Evolutionary conservation across 2,329 filamentous ascomycete species (phyloP), one percentile per base, ranked within the genome.

Genomic region (Aspergillus latus): DNA sequence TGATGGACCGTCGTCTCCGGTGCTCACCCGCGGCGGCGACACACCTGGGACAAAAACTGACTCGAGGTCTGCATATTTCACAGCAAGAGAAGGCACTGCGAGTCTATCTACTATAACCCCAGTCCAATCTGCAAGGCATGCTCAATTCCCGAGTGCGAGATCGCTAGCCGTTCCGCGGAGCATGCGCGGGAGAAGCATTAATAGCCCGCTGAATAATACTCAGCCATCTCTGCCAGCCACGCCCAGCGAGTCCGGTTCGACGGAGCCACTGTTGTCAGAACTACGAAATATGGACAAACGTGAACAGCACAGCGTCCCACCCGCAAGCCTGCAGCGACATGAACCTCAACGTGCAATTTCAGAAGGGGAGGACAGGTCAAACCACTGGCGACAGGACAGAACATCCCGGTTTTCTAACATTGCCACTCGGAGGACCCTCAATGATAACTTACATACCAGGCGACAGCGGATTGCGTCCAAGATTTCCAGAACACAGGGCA

Each of bases 351-450:
- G 64, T 54, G 62, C 64, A 36, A 59, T 64, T 48, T 46, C 50
- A 34, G 62, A 65, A 46, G 62, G 64, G 45, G 49, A 52, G 13
- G 59, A 64, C 36, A 63, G 64, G 4, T n/a, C 43, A 5, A 21
- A 51, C 7, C 51, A 54, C 39, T 55, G 60, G 8, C 60, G 62
- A 30, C 62, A 56, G 32, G 62, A 64, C 36, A 54, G 68, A 5
- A 62, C 61, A 29, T 56, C 36, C 30, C 61, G 55, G 43, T 56
- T 66, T 28, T 54, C 66, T 10, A 68, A 62, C 26, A 73, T 73
- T n/a, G 64, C 77, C 42, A 75, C 78, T 39, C 72, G 74, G 39
- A 77, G 76, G 59, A 76, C 76, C 52, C 64, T 79, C 7, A 72
- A 75, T 44, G 77, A 79, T 58, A 77, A 75, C 51, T 56, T 78